Percentiles rank a stretch among this genome's conserved stretches.
These are phyloP conservation scores for Colletotrichum sidae DNA, from an alignment of 2,329 filamentous ascomycete genomes.

Conservation along the genomic window DNA sequence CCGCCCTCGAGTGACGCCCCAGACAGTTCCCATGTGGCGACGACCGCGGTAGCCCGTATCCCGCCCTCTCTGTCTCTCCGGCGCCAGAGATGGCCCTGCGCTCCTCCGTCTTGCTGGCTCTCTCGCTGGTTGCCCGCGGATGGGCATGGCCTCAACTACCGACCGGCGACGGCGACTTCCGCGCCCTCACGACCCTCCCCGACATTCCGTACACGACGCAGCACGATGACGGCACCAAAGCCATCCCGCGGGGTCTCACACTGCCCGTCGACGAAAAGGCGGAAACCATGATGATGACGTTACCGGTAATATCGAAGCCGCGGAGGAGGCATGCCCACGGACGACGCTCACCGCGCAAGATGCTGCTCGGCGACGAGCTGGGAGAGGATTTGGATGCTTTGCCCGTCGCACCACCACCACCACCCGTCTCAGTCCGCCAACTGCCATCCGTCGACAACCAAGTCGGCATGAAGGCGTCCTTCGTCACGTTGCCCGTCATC, in stretches of 20 bases:
- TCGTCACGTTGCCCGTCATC: conserved; percentile 46
- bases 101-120: conserved; percentile 34
- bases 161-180: conserved; percentile 29
- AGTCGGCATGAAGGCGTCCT: conserved; percentile 33
- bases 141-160: conserved; percentile 38
- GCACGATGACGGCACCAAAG: background rate
- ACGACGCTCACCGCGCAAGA: conserved; percentile 15
- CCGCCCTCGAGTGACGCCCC: conserved; percentile 1
- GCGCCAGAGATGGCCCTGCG: conserved; percentile 31
- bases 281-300: conserved; percentile 25
- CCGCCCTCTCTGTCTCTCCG: background rate
- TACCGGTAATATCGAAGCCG: conserved; percentile 22
- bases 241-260: conserved; percentile 23
- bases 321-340: conserved; percentile 21
- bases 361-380: conserved; percentile 20
- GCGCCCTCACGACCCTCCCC: conserved; percentile 27
- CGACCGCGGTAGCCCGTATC: conserved; percentile 34
- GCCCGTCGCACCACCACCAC: conserved; percentile 13
- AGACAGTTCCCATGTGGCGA: conserved; percentile 36
- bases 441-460: conserved; percentile 30
- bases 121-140: conserved; percentile 25
- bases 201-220: conserved; percentile 35
- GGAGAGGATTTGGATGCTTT: conserved; percentile 9
- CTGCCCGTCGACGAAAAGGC: conserved; percentile 27
- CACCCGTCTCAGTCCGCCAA: conserved; percentile 14